These are phyloP conservation scores for Mycena crocata DNA, from an alignment of 768 basidiomycete genomes.

Conservation along the genomic window DNA sequence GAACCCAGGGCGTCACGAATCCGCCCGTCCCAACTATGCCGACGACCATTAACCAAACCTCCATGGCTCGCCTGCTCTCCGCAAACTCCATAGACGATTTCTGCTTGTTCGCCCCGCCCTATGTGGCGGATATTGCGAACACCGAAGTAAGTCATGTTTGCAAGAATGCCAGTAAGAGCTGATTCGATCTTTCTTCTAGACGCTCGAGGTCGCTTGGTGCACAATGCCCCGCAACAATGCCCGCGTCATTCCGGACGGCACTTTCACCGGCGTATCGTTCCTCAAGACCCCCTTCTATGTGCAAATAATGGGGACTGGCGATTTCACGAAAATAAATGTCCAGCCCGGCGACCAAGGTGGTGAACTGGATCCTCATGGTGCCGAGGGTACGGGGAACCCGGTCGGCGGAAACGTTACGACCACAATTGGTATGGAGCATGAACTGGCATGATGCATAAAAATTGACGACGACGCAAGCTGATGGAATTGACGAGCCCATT, in stretches of 20 bases:
- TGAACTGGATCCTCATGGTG: slow-evolving; percentile 60
- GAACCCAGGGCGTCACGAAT: slow-evolving; percentile 54
- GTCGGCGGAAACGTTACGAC: slow-evolving; percentile 54
- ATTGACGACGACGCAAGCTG: too few relatives aligned
- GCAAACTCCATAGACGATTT: slow-evolving; percentile 58
- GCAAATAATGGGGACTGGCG: slow-evolving; percentile 55
- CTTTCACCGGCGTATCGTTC: slow-evolving; percentile 54
- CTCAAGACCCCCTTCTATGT: slow-evolving; percentile 58
- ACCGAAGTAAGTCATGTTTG: slow-evolving; percentile 46
- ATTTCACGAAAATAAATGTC: slow-evolving; percentile 56
- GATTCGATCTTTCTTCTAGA: slow-evolving; percentile 38
- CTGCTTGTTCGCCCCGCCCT: slow-evolving; percentile 57
- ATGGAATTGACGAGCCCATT: slow-evolving; percentile 44
- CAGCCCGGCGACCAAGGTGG: slow-evolving; percentile 54
- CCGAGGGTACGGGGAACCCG: slow-evolving; percentile 52
- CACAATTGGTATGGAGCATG: too few relatives aligned
- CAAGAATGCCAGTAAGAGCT: neutral
- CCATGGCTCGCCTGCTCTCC: slow-evolving; percentile 51
- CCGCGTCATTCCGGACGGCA: slow-evolving; percentile 58
- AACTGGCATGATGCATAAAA: too few relatives aligned
- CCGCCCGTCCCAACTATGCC: slow-evolving; percentile 53
- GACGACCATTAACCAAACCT: slow-evolving; percentile 56
- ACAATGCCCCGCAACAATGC: slow-evolving; percentile 57
- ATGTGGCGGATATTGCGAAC: slow-evolving; percentile 44
- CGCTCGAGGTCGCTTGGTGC: slow-evolving; percentile 60